These are phyloP conservation scores for Verticillium nubilum DNA, from an alignment of 2,329 filamentous ascomycete genomes.

Conservation along the genomic window DNA sequence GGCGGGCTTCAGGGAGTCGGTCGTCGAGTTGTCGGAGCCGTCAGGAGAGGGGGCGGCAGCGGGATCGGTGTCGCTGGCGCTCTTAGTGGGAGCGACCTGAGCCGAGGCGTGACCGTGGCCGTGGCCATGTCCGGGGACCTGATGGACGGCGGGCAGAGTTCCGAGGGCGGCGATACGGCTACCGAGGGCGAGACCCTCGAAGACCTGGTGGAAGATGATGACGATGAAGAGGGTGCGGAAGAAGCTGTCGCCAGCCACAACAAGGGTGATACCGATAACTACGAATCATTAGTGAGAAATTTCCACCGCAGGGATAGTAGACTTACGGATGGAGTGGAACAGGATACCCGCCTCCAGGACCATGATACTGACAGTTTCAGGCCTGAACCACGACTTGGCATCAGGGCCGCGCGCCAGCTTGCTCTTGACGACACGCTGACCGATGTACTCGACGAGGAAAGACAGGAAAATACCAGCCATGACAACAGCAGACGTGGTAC, in stretches of 20 bases:
- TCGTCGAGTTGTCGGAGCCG: neutral
- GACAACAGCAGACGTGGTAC: constrained; percentile 62
- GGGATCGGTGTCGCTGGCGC: neutral
- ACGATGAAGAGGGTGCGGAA: constrained; percentile 58
- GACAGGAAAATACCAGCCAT: constrained; percentile 71
- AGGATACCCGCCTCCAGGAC: constrained; percentile 70
- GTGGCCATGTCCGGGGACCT: constrained; percentile 13
- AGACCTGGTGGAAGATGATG: constrained; percentile 74
- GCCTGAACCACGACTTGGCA: constrained; percentile 20
- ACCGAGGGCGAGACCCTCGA: constrained; percentile 71
- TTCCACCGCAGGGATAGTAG: neutral
- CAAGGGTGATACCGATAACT: constrained; percentile 60
- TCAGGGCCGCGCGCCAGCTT: constrained; percentile 17
- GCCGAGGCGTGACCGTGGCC: constrained; percentile 2
- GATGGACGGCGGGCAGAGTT: constrained; percentile 9
- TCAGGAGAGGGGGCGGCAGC: neutral
- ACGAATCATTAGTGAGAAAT: constrained; percentile 7
- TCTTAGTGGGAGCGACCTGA: constrained; percentile 5
- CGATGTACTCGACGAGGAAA: constrained; percentile 65
- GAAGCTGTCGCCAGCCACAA: constrained; percentile 51
- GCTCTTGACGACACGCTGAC: constrained; percentile 49
- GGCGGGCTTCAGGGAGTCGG: constrained; percentile 5
- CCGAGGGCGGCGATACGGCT: constrained; percentile 61
- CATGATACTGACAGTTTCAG: constrained; percentile 54
- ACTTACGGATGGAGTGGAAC: constrained; percentile 65